Conservation (phyloP, 106 monocot species). For the Hemerocallis citrina region DNA sequence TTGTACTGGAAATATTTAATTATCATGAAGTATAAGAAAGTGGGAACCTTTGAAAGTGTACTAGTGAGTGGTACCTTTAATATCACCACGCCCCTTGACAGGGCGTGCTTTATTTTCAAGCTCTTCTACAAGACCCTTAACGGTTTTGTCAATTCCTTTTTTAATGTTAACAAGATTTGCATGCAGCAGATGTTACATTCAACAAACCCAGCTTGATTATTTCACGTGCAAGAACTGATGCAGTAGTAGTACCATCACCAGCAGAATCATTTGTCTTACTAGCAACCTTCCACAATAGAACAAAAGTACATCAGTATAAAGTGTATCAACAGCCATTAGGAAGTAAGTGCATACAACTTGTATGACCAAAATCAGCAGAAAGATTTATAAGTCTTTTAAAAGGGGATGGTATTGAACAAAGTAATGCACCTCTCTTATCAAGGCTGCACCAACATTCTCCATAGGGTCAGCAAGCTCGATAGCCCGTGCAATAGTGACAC, state of each 20-base stretch:
- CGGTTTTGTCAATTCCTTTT: conserved; percentile 77
- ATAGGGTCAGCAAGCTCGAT: conserved; percentile 79
- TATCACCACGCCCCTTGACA: conserved; percentile 60
- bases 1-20: too few species aligned
- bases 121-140: conserved; percentile 47
- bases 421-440: conserved; percentile 58
- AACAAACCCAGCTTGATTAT: conserved; percentile 68
- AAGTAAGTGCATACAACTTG: not conserved
- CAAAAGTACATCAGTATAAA: not conserved
- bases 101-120: conserved; percentile 55
- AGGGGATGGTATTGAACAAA: not conserved
- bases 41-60: too few species aligned
- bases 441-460: conserved; percentile 84
- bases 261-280: conserved; percentile 82
- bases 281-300: conserved; percentile 36
- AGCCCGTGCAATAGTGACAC: conserved; percentile 82
- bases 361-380: not conserved
- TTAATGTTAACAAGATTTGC: conserved; percentile 77
- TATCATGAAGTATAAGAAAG: too few species aligned
- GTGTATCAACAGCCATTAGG: not conserved
- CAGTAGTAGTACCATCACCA: conserved; percentile 77
- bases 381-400: too few species aligned
- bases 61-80: conserved; percentile 45
- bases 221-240: conserved; percentile 68
- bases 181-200: conserved; percentile 68